Percentiles rank a stretch among this genome's conserved stretches.
Evolutionary conservation across 208 protist genomes (phyloP).

Genomic region (Trypanosomatidae sp.): DNA sequence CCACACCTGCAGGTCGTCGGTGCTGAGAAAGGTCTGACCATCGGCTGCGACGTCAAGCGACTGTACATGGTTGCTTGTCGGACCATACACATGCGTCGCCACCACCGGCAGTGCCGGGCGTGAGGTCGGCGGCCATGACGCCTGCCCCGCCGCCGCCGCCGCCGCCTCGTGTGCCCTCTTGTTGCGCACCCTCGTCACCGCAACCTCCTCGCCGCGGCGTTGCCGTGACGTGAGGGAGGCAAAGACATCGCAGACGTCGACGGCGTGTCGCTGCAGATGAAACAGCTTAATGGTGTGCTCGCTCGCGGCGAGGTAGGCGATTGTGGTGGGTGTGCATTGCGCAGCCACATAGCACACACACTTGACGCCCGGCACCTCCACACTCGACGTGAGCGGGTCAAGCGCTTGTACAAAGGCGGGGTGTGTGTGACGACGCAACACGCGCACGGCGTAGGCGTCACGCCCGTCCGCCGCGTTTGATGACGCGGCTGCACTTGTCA

Average conservation of each 20-base stretch:
- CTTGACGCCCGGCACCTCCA: slow-evolving; percentile 62
- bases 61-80: slow-evolving; percentile 51
- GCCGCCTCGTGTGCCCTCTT: no score
- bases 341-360: slow-evolving; percentile 45
- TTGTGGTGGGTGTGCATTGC: slow-evolving; percentile 57
- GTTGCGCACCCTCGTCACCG: no score
- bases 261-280: slow-evolving; percentile 65
- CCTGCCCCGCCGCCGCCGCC: slow-evolving; percentile 16
- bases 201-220: no score
- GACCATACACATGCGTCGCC: slow-evolving; percentile 64
- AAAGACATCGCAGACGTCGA: slow-evolving; percentile 61
- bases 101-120: slow-evolving; percentile 36
- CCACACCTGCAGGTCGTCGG: slow-evolving; percentile 82
- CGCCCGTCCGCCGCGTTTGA: no score
- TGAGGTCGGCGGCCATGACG: slow-evolving; percentile 54
- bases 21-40: slow-evolving; percentile 70
- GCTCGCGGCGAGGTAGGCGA: slow-evolving; percentile 80
- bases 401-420: slow-evolving; percentile 73
- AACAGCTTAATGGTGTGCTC: slow-evolving; percentile 82
- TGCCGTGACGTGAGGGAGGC: slow-evolving; percentile 47
- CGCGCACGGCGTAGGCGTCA: no score
- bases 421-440: slow-evolving; percentile 67
- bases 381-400: slow-evolving; percentile 71
- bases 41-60: slow-evolving; percentile 61
- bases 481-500: no score